Evolutionary conservation across 2,329 filamentous ascomycete species (phyloP).

Genomic region (Calonectria hongkongensis): DNA sequence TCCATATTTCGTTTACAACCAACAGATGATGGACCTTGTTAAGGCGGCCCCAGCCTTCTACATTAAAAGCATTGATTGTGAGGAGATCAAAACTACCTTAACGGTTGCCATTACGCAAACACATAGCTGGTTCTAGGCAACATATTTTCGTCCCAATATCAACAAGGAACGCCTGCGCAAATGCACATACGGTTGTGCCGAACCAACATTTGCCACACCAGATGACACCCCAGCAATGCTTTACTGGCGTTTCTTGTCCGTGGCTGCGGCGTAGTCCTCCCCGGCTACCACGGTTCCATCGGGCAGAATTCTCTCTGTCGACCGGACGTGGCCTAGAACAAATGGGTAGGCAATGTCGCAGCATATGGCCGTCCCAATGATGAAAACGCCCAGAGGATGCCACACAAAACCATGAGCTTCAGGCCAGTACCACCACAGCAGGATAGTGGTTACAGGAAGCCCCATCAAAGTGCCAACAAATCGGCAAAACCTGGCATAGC

Average conservation of each 20-base stretch:
- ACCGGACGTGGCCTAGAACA: conserved; percentile 62
- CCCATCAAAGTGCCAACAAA: conserved; percentile 65
- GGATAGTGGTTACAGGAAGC: conserved; percentile 60
- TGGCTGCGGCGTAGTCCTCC: conserved; percentile 32
- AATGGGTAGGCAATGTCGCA: conserved; percentile 68
- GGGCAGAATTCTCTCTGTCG: conserved; percentile 61
- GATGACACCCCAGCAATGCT: background rate
- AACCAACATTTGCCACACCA: conserved; percentile 21
- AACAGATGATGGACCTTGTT: conserved; percentile 1
- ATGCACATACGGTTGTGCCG: background rate
- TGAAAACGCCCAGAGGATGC: conserved; percentile 64
- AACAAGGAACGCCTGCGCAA: background rate
- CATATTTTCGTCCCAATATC: background rate
- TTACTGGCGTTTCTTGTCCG: conserved; percentile 50
- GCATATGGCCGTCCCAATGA: conserved; percentile 62
- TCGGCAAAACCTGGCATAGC: conserved; percentile 63
- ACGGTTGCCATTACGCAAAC: background rate
- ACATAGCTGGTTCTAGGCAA: no score
- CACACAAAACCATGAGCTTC: conserved; percentile 69
- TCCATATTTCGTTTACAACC: conserved; percentile 21
- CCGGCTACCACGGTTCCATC: conserved; percentile 61
- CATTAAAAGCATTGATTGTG: conserved; percentile 3
- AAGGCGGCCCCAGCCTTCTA: background rate
- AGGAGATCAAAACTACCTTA: conserved; percentile 12
- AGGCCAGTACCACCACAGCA: conserved; percentile 71